These are phyloP conservation scores for Aspergillus texensis DNA, from an alignment of 2,329 filamentous ascomycete species.

Conservation along the genomic window DNA sequence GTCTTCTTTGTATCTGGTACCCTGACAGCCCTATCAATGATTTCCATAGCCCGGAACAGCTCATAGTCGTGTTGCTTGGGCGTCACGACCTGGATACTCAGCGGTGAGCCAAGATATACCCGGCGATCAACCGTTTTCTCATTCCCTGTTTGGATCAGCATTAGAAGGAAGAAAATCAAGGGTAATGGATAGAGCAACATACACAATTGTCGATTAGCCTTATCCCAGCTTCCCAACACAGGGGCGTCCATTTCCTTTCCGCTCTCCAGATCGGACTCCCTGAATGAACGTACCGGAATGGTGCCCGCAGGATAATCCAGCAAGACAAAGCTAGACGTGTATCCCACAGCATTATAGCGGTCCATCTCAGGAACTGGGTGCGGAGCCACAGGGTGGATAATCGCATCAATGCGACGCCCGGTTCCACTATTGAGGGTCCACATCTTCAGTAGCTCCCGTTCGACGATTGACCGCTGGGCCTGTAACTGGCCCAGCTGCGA, in stretches of 20 bases:
- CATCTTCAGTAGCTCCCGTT: slow-evolving; percentile 59
- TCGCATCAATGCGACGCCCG: slow-evolving; percentile 55
- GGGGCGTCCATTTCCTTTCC: slow-evolving; percentile 46
- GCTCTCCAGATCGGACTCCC: slow-evolving; percentile 53
- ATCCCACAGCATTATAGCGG: slow-evolving; percentile 64
- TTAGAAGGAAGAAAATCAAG: not conserved
- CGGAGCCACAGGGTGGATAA: slow-evolving; percentile 65
- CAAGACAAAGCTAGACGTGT: slow-evolving; percentile 63
- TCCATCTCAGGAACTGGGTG: slow-evolving; percentile 66
- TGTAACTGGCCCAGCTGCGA: slow-evolving; percentile 57
- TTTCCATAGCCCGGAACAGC: slow-evolving; percentile 56
- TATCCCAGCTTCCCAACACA: slow-evolving; percentile 60
- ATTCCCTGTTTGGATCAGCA: slow-evolving; percentile 36
- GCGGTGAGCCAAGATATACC: slow-evolving; percentile 56
- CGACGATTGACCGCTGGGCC: slow-evolving; percentile 54
- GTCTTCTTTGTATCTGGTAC: slow-evolving; percentile 16
- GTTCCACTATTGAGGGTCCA: slow-evolving; percentile 48
- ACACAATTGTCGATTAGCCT: slow-evolving; percentile 62
- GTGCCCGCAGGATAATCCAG: slow-evolving; percentile 64
- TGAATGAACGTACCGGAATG: slow-evolving; percentile 58
- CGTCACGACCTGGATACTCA: slow-evolving; percentile 61
- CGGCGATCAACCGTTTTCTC: slow-evolving; percentile 54
- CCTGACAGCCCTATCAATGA: slow-evolving; percentile 48
- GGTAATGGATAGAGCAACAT: slow-evolving; percentile 25
- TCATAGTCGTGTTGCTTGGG: slow-evolving; percentile 58